phyloP scores from a whole-genome alignment of 305 asterid species.

The Solanum hybrid region DNA sequence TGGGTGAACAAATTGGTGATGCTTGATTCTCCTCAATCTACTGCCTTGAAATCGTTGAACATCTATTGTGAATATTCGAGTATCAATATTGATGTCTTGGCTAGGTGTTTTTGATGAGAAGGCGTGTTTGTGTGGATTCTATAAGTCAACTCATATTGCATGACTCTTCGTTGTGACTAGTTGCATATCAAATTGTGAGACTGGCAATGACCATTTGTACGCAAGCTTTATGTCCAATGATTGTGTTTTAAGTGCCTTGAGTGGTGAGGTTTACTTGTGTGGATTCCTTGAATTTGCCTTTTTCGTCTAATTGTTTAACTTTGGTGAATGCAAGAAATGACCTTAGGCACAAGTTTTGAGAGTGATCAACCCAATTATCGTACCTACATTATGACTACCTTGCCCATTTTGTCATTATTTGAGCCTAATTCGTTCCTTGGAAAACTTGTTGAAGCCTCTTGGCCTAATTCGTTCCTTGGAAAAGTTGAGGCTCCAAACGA shows the following conservation, averaged over 20 bases:
- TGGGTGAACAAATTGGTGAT: no score
- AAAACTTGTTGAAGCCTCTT: not conserved
- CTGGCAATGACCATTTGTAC: not conserved
- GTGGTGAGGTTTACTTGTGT: not conserved
- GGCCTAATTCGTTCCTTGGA: not conserved
- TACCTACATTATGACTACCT: not conserved
- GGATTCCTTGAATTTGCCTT: not conserved
- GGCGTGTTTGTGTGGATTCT: not conserved
- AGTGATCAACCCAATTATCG: not conserved
- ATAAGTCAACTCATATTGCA: not conserved
- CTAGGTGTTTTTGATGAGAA: not conserved
- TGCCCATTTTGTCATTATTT: not conserved
- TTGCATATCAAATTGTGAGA: not conserved
- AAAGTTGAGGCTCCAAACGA: not conserved
- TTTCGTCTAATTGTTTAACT: not conserved
- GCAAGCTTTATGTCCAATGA: not conserved
- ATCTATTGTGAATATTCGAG: not conserved
- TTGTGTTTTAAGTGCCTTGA: not conserved
- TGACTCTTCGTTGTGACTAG: not conserved
- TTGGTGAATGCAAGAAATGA: not conserved
- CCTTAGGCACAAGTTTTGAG: not conserved
- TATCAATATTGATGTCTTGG: not conserved
- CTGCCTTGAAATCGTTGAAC: not conserved
- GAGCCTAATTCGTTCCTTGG: not conserved
- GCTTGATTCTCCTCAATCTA: not conserved